Percentiles rank a stretch among this genome's conserved stretches.
phyloP scores from a whole-genome alignment of 1,139 yeast species.

The Hyphopichia buzzinii region DNA sequence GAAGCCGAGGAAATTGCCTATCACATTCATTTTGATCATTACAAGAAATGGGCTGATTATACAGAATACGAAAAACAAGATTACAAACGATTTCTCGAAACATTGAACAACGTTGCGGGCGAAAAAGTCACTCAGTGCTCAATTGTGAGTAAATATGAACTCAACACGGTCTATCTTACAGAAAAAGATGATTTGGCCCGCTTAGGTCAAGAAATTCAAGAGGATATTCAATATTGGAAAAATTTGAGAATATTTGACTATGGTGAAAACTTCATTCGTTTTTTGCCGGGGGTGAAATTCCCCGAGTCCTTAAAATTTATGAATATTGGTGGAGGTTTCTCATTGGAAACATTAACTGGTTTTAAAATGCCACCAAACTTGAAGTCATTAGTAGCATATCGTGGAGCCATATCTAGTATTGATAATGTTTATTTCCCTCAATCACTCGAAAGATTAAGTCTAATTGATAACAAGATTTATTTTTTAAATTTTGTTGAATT shows the following conservation, averaged over 20 bases:
- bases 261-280: constrained; percentile 37
- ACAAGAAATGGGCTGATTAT: constrained; percentile 35
- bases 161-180: constrained; percentile 34
- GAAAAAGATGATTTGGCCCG: constrained; percentile 33
- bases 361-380: constrained; percentile 41
- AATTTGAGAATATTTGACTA: constrained; percentile 36
- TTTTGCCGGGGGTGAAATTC: constrained; percentile 40
- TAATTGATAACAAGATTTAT: constrained; percentile 40
- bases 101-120: constrained; percentile 22
- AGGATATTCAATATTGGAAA: constrained; percentile 37
- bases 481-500: constrained; percentile 42
- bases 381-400: constrained; percentile 30
- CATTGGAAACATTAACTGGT: constrained; percentile 41
- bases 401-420: constrained; percentile 34
- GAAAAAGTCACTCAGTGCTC: constrained; percentile 39
- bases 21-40: constrained; percentile 38
- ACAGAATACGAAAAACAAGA: constrained; percentile 22
- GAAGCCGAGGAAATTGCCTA: constrained; percentile 28
- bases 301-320: constrained; percentile 39
- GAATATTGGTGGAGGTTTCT: constrained; percentile 42
- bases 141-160: constrained; percentile 37
- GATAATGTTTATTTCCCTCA: constrained; percentile 38
- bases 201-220: constrained; percentile 40
- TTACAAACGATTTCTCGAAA: constrained; percentile 25
- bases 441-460: constrained; percentile 30